phyloP scores from a whole-genome alignment of 1,284 basidiomycete species.

The Moesziomyces antarcticus region DNA sequence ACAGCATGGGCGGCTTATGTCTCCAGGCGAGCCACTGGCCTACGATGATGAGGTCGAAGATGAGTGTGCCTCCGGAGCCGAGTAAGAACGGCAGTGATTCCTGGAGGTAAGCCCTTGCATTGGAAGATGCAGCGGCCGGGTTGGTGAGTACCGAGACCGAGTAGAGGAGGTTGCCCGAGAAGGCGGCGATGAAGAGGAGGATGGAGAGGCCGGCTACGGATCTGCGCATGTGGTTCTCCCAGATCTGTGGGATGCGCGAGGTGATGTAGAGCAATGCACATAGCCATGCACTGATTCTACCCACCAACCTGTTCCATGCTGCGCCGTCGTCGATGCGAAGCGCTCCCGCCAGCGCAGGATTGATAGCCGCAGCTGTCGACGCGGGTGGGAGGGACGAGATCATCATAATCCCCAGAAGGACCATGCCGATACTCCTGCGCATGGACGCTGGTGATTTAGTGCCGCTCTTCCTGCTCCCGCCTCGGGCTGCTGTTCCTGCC shows the following conservation, averaged over 20 bases:
- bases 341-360: background rate
- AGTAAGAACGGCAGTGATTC: slow-evolving; percentile 65
- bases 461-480: slow-evolving; percentile 6
- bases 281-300: slow-evolving; percentile 62
- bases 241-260: slow-evolving; percentile 67
- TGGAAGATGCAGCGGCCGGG: slow-evolving; percentile 43
- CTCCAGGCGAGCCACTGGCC: slow-evolving; percentile 61
- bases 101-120: slow-evolving; percentile 37
- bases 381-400: slow-evolving; percentile 16
- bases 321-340: slow-evolving; percentile 8
- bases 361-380: background rate
- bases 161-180: slow-evolving; percentile 62
- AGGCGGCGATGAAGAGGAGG: slow-evolving; percentile 64
- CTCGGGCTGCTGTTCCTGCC: background rate
- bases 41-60: slow-evolving; percentile 65
- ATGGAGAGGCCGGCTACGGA: slow-evolving; percentile 63
- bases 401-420: slow-evolving; percentile 38
- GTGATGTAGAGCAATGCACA: slow-evolving; percentile 67
- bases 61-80: slow-evolving; percentile 61
- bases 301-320: slow-evolving; percentile 41
- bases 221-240: slow-evolving; percentile 60
- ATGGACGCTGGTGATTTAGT: slow-evolving; percentile 36
- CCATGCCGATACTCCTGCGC: slow-evolving; percentile 41
- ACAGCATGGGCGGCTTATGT: slow-evolving; percentile 4
- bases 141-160: slow-evolving; percentile 57